Percentiles rank a stretch among this genome's conserved stretches.
Evolutionary conservation across 805 yeast genomes (phyloP).

Genomic region (Brettanomyces anomalus): DNA sequence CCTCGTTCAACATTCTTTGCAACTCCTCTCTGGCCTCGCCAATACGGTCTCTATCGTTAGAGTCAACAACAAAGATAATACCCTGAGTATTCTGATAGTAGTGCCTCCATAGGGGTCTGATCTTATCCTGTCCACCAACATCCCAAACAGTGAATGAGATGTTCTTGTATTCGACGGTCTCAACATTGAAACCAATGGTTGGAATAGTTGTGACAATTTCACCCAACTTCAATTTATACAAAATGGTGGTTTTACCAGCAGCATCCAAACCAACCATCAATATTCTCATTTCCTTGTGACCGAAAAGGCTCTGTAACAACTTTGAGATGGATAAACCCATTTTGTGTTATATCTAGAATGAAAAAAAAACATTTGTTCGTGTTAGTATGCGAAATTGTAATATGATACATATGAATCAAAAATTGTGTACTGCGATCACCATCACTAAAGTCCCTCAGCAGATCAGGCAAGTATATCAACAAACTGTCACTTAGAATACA

Average conservation of each 20-base stretch:
- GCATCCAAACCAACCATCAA: slow-evolving; percentile 98
- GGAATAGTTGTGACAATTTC: slow-evolving; percentile 95
- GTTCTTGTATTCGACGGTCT: slow-evolving; percentile 95
- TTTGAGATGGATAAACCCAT: slow-evolving; percentile 97
- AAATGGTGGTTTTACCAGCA: slow-evolving; percentile 96
- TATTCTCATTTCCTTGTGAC: slow-evolving; percentile 97
- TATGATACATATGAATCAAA: too few relatives aligned
- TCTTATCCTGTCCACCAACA: slow-evolving; percentile 99
- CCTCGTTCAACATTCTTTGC: slow-evolving; percentile 97
- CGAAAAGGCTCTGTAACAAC: slow-evolving; percentile 89
- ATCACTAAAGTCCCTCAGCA: too few relatives aligned
- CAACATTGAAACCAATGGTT: slow-evolving; percentile 95
- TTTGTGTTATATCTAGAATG: background rate
- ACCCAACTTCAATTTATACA: slow-evolving; percentile 89
- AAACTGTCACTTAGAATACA: too few relatives aligned
- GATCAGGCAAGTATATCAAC: too few relatives aligned
- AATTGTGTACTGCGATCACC: too few relatives aligned
- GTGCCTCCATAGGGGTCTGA: slow-evolving; percentile 98
- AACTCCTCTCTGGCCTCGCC: slow-evolving; percentile 97
- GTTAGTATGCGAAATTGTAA: too few relatives aligned
- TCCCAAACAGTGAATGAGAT: slow-evolving; percentile 97
- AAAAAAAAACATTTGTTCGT: too few relatives aligned
- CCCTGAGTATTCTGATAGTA: slow-evolving; percentile 98
- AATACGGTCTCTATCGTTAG: slow-evolving; percentile 96
- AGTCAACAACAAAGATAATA: slow-evolving; percentile 94